Evolutionary conservation across 2,329 filamentous ascomycete species (phyloP).

Genomic region (Trichoderma sp.): DNA sequence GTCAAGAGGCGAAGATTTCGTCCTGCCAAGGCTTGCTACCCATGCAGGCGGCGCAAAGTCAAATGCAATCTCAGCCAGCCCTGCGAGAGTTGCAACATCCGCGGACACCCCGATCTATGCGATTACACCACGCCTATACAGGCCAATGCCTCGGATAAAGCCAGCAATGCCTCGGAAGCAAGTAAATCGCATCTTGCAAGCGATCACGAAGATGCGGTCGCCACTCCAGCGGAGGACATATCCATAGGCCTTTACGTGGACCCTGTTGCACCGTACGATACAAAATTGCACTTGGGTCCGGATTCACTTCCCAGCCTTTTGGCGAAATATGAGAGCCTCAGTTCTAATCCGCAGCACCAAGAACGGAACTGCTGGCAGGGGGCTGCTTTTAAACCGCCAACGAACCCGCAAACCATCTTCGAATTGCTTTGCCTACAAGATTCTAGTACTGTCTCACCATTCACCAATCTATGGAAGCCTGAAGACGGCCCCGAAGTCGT

Average conservation of each 20-base stretch:
- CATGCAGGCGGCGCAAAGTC: constrained; percentile 6
- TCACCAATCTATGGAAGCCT: not conserved
- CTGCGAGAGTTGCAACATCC: constrained; percentile 2
- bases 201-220: not conserved
- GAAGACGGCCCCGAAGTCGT: not conserved
- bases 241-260: not conserved
- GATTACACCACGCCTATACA: not conserved
- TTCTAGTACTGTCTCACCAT: not conserved
- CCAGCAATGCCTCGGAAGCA: not conserved
- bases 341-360: not conserved
- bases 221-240: not conserved
- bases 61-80: not conserved
- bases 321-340: not conserved
- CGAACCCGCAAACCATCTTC: not conserved
- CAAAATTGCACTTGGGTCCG: not conserved
- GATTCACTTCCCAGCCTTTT: constrained; percentile 3
- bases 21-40: not conserved
- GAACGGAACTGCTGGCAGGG: not conserved
- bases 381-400: not conserved
- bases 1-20: not conserved
- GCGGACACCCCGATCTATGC: constrained; percentile 1
- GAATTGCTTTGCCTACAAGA: not conserved
- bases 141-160: not conserved
- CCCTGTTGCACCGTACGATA: not conserved
- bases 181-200: not conserved